These are phyloP conservation scores for Rhododendron mucronatum DNA, from an alignment of 148 eudicot genomes.

Conservation along the genomic window DNA sequence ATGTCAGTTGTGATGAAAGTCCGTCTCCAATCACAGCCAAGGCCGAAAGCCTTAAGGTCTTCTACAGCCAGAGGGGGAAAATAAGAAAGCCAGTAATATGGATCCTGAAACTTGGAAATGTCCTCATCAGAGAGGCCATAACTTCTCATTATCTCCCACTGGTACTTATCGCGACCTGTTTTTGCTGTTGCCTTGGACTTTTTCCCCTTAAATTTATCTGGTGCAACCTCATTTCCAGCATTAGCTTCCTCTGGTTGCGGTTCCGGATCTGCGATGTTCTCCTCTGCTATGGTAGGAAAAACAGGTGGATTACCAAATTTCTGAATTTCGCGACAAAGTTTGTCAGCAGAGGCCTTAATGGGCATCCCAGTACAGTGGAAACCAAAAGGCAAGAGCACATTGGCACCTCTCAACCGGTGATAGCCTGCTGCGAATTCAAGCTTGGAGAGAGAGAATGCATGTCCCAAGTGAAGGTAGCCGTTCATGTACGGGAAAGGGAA, in stretches of 20 bases:
- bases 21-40: constrained; percentile 92
- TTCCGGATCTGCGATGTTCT: constrained; percentile 28
- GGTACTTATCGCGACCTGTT: constrained; percentile 62
- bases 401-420: constrained; percentile 82
- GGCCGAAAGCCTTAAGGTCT: constrained; percentile 81
- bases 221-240: constrained; percentile 38
- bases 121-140: constrained; percentile 71
- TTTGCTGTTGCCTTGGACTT: constrained; percentile 82
- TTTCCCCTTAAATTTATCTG: constrained; percentile 75
- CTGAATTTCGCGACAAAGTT: constrained; percentile 60
- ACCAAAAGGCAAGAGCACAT: constrained; percentile 83
- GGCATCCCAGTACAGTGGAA: constrained; percentile 98
- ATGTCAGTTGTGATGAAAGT: constrained; percentile 79
- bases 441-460: constrained; percentile 86
- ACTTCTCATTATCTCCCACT: constrained; percentile 93
- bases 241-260: constrained; percentile 32
- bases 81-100: constrained; percentile 62
- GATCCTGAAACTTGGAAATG: constrained; percentile 62
- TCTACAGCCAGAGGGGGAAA: constrained; percentile 81
- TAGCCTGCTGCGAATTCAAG: constrained; percentile 87
- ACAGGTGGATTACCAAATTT: constrained; percentile 80
- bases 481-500: constrained; percentile 97
- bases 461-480: constrained; percentile 84
- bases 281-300: constrained; percentile 54
- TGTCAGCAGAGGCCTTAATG: constrained; percentile 92